These are phyloP conservation scores for Phylloporus scabripes DNA, from an alignment of 768 basidiomycete genomes.

Conservation along the genomic window DNA sequence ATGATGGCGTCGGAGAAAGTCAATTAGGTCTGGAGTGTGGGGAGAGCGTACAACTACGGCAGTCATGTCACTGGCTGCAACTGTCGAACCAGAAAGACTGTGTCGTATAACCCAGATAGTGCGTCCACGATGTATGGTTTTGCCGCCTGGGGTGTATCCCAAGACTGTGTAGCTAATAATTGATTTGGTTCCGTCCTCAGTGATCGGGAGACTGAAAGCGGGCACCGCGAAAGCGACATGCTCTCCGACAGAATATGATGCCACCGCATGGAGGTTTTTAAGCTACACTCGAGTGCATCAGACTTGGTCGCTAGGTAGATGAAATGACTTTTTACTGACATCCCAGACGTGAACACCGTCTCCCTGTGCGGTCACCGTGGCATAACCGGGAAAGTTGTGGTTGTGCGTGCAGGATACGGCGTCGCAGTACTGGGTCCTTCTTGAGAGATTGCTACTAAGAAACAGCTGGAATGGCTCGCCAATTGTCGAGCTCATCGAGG, in stretches of 20 bases:
- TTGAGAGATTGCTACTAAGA: constrained; percentile 18
- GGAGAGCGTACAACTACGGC: constrained; percentile 39
- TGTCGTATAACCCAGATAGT: constrained; percentile 63
- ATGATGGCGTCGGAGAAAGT: constrained; percentile 9
- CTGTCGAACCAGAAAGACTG: constrained; percentile 35
- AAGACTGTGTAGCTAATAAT: constrained; percentile 56
- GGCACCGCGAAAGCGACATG: constrained; percentile 57
- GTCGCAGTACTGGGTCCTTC: background rate
- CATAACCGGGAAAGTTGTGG: constrained; percentile 44
- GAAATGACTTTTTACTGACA: constrained; percentile 37
- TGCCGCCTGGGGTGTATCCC: constrained; percentile 41
- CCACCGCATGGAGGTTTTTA: constrained; percentile 56
- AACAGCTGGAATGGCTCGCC: constrained; percentile 30
- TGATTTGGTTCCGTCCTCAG: constrained; percentile 29
- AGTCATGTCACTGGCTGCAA: constrained; percentile 36
- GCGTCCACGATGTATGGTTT: constrained; percentile 36
- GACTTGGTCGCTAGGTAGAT: background rate
- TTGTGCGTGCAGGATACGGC: constrained; percentile 18
- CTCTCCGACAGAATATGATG: constrained; percentile 68
- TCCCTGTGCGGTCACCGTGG: constrained; percentile 62
- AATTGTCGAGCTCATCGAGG: constrained; percentile 27
- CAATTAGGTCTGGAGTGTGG: constrained; percentile 4
- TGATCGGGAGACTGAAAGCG: constrained; percentile 40
- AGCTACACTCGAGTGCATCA: constrained; percentile 37
- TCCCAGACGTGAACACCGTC: constrained; percentile 75